Conservation (phyloP, 23 red algal species). For the Gracilaria domingensis region DNA sequence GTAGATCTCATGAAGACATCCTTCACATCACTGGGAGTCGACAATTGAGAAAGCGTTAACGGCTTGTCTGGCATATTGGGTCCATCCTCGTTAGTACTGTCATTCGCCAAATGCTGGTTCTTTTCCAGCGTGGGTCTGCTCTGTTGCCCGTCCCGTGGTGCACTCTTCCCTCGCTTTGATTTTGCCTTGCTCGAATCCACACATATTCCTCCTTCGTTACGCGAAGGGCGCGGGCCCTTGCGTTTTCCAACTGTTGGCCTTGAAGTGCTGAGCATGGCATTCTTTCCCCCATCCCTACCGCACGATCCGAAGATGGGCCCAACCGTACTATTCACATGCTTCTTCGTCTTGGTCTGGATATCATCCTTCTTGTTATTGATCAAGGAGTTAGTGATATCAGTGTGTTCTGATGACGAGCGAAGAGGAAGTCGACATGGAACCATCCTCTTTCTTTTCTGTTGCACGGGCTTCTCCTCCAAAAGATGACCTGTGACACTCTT, state of each 20-base stretch:
- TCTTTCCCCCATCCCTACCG: background rate
- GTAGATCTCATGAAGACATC: background rate
- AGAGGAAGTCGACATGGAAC: background rate
- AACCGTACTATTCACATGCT: background rate
- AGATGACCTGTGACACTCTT: background rate
- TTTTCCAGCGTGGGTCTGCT: background rate
- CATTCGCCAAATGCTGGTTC: background rate
- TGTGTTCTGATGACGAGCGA: background rate
- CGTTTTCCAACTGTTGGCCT: background rate
- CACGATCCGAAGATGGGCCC: background rate
- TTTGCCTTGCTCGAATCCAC: background rate
- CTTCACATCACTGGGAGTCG: background rate
- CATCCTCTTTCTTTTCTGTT: background rate
- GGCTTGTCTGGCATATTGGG: background rate
- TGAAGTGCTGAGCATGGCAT: background rate
- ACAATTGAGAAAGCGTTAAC: background rate
- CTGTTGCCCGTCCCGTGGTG: background rate
- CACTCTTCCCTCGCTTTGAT: background rate
- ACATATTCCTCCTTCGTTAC: background rate
- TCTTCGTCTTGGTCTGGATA: background rate
- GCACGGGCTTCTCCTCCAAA: background rate
- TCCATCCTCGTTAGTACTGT: background rate
- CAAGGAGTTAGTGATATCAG: background rate
- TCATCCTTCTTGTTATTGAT: background rate
- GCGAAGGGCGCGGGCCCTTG: background rate